These are phyloP conservation scores for Phytophthora idaei DNA, from an alignment of 352 stramenopile genomes.

Conservation along the genomic window DNA sequence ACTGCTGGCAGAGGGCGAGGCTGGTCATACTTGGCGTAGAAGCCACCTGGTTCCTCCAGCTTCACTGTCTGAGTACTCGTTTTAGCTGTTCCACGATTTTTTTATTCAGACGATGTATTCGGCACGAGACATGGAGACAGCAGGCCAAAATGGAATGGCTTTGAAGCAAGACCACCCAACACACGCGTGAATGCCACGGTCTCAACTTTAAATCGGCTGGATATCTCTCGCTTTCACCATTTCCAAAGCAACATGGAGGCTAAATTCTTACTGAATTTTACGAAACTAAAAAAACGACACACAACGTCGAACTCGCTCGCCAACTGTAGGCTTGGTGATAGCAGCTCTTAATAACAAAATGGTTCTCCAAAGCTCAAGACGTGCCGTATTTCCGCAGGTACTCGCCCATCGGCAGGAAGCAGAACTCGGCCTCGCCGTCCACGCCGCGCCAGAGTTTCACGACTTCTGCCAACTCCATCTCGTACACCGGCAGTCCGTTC, in stretches of 20 bases:
- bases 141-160: not conserved
- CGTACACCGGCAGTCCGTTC: slow-evolving; percentile 81
- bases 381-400: slow-evolving; percentile 70
- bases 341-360: slow-evolving; percentile 35
- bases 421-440: slow-evolving; percentile 80
- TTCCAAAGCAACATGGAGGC: not conserved
- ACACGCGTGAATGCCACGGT: not conserved
- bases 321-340: slow-evolving; percentile 15
- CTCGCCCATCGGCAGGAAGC: slow-evolving; percentile 77
- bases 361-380: slow-evolving; percentile 24
- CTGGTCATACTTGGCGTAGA: slow-evolving; percentile 29
- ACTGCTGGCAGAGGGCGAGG: slow-evolving; percentile 25
- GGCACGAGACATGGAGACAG: not conserved
- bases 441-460: slow-evolving; percentile 73
- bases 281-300: slow-evolving; percentile 26
- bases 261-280: slow-evolving; percentile 10
- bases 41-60: slow-evolving; percentile 29
- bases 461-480: slow-evolving; percentile 80
- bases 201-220: not conserved
- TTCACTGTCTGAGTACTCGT: slow-evolving; percentile 4
- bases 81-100: not conserved
- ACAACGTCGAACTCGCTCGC: slow-evolving; percentile 18
- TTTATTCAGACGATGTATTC: not conserved
- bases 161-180: slow-evolving; percentile 2
- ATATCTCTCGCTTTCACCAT: slow-evolving; percentile 5